Evolutionary conservation across 2,329 filamentous ascomycete species (phyloP), one percentile per base, ranked within the genome.

Genomic region (Aspergillus phoenicis): DNA sequence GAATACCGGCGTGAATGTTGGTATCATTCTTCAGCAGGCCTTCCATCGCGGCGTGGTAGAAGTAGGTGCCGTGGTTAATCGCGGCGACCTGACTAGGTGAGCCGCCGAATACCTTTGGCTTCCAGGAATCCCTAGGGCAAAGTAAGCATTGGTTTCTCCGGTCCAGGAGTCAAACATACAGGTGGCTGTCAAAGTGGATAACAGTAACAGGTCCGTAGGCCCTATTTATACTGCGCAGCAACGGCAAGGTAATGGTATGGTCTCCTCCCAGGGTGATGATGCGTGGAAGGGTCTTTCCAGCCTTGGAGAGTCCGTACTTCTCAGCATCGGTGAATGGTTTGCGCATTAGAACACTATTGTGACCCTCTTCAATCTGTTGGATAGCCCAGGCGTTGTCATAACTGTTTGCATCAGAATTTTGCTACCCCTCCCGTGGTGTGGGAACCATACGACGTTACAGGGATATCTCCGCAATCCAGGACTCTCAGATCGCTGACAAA

Each of bases 31-130:
- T 83, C 20, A 96, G 81, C 15, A 95, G 81, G 2, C 91, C 91
- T 73, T 95, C 91, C 77, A 88, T 85, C 0, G 89, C 79, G 0
- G 91, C 91, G 73, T 94, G 90, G 78, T 89, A 95, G 79, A 96
- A 96, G 80, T 95, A 95, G 1, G 91, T 95, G 45, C 91, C 91
- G 78, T 95, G 91, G 78, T 95, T 96, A 79, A 96, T 88, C 65
- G 84, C 84, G 20, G 91, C 91, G 41, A 88, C 85, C 62, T 93
- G 85, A 28, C 86, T 90, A 0, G 91, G 91, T 0, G 90, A 88
- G 30, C 91, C 91, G 57, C 92, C 91, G 68, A 96, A 96, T 26
- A 95, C 91, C 74, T 94, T 94, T 47, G 91, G 92, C 61, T 85
- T 87, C 91, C 91, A 91, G 70, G 83, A 83, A 64, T 84, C 83